A percentile compares a stretch with the other conserved stretches of the same genome.
Conservation (phyloP, 768 basidiomycete genomes). For the Phylloporus sp. region DNA sequence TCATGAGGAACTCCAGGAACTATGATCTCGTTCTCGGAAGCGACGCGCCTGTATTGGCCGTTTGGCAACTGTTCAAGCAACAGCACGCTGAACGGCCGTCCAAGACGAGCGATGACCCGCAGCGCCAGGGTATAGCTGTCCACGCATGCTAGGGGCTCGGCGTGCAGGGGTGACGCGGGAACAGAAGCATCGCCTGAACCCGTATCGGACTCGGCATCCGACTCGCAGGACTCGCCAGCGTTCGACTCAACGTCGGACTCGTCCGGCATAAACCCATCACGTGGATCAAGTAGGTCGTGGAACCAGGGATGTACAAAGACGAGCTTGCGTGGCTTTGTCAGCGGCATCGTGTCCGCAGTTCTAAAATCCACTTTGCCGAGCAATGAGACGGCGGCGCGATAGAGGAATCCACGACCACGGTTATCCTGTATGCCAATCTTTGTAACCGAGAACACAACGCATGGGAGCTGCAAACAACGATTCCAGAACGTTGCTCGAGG, state of each 20-base stretch:
- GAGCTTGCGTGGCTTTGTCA: too few relatives aligned
- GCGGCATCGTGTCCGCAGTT: too few relatives aligned
- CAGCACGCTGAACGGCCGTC: conserved; percentile 1
- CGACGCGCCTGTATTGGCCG: conserved; percentile 16
- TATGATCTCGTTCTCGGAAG: conserved; percentile 2
- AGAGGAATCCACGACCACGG: too few relatives aligned
- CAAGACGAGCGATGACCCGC: conserved; percentile 1
- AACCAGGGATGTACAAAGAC: conserved; percentile 7
- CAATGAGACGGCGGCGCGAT: too few relatives aligned
- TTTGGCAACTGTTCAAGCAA: conserved; percentile 1
- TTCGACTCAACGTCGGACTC: neutral
- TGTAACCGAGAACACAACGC: neutral
- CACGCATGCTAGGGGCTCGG: neutral
- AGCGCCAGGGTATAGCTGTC: neutral
- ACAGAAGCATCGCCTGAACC: neutral
- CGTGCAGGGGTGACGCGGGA: neutral
- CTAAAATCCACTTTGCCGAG: too few relatives aligned
- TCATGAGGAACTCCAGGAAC: neutral
- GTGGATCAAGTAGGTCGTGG: neutral
- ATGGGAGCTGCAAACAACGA: neutral
- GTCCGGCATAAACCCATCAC: neutral
- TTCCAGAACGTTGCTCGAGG: neutral
- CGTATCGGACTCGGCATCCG: too few relatives aligned
- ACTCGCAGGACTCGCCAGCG: too few relatives aligned
- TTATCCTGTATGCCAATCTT: neutral